phyloP scores from a whole-genome alignment of 169 alveolate genomes.

The Amoebophrya sp. region DNA sequence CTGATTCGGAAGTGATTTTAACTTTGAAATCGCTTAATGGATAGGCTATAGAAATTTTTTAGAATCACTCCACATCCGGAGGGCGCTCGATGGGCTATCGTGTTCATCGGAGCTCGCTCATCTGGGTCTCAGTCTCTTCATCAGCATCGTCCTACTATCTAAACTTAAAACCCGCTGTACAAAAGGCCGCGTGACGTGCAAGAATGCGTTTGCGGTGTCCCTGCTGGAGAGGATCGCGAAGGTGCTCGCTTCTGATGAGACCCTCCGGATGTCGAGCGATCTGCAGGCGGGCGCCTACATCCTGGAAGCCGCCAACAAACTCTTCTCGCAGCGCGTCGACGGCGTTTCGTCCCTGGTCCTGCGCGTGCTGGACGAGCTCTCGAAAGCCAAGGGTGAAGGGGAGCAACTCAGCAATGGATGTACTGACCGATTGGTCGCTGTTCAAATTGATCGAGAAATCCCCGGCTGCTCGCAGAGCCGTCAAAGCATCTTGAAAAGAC shows the following conservation, averaged over 20 bases:
- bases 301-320: neutral
- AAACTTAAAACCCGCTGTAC: too few relatives aligned
- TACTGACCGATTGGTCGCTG: neutral
- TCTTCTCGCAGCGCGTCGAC: neutral
- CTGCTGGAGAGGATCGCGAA: neutral
- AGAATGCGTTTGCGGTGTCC: neutral
- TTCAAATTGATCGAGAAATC: neutral
- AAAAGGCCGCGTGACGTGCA: neutral
- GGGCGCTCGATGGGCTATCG: too few relatives aligned
- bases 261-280: neutral
- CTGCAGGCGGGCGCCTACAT: neutral
- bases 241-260: too few relatives aligned
- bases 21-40: too few relatives aligned
- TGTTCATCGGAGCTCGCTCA: too few relatives aligned
- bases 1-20: too few relatives aligned
- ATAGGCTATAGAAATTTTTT: too few relatives aligned
- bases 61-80: too few relatives aligned
- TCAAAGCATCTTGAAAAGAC: neutral
- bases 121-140: too few relatives aligned
- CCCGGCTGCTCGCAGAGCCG: neutral
- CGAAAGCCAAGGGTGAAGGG: neutral
- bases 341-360: neutral
- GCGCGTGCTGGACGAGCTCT: neutral
- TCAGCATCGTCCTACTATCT: too few relatives aligned
- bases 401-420: neutral